These are phyloP conservation scores for Trichophyton equinum DNA, from an alignment of 2,329 filamentous ascomycete species.

Conservation along the genomic window DNA sequence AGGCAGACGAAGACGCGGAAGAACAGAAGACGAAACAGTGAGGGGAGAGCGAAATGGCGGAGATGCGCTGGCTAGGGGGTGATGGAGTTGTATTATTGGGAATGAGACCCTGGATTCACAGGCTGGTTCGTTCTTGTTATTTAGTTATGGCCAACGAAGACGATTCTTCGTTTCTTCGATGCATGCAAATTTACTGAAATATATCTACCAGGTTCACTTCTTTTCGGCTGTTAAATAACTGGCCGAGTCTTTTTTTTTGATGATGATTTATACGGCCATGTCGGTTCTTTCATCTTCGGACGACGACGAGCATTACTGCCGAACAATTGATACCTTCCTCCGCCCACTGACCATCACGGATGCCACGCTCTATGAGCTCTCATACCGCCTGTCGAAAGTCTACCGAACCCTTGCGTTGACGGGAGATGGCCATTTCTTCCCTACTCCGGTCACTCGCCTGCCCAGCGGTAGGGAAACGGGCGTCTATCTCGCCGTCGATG, in stretches of 20 bases:
- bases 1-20: neutral
- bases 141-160: neutral
- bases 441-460: conserved; percentile 30
- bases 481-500: conserved; percentile 41
- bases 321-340: conserved; percentile 7
- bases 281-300: neutral
- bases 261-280: neutral
- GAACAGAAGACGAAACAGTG: neutral
- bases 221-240: neutral
- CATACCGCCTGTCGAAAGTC: conserved; percentile 25
- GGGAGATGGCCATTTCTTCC: conserved; percentile 32
- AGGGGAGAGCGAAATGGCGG: too few species aligned
- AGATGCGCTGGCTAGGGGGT: neutral
- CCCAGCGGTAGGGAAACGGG: conserved; percentile 40
- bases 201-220: neutral
- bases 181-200: neutral
- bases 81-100: neutral
- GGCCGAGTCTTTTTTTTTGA: neutral
- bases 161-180: neutral
- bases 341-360: conserved; percentile 8
- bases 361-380: conserved; percentile 23
- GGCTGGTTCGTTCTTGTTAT: neutral
- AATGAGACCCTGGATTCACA: neutral
- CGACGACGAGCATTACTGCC: neutral
- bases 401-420: conserved; percentile 26